phyloP scores from a whole-genome alignment of 2,329 filamentous ascomycete species.

The Taxawa tesnikishii region DNA sequence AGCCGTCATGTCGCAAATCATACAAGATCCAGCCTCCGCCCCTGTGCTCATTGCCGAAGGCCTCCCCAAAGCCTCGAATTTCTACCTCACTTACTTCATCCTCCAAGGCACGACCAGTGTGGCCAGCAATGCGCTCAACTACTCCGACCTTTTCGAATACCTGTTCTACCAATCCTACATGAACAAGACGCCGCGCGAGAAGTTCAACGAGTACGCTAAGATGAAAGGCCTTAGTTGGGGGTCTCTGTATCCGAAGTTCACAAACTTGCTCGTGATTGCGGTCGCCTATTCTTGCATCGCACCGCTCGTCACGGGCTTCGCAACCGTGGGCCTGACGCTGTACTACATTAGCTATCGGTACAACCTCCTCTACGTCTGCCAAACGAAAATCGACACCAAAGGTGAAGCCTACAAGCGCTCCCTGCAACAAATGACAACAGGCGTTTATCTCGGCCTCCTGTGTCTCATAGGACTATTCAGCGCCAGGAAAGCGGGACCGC shows the following conservation, averaged over 20 bases:
- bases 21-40: constrained; percentile 18
- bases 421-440: constrained; percentile 33
- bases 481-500: constrained; percentile 20
- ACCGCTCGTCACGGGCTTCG: constrained; percentile 34
- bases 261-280: constrained; percentile 29
- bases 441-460: constrained; percentile 35
- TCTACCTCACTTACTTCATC: constrained; percentile 28
- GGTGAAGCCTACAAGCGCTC: constrained; percentile 34
- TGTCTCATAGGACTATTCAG: constrained; percentile 36
- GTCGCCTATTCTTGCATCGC: constrained; percentile 37
- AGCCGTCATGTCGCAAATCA: constrained; percentile 19
- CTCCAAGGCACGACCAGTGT: constrained; percentile 21
- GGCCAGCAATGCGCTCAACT: constrained; percentile 16
- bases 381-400: constrained; percentile 35
- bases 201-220: constrained; percentile 30
- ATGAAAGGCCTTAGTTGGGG: constrained; percentile 32
- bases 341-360: constrained; percentile 37
- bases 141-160: constrained; percentile 19
- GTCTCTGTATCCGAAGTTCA: constrained; percentile 34
- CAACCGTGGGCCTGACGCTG: constrained; percentile 28
- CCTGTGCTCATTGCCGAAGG: constrained; percentile 21
- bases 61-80: constrained; percentile 26
- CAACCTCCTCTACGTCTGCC: constrained; percentile 34
- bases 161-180: too few species aligned
- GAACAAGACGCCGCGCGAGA: constrained; percentile 33